phyloP scores from a whole-genome alignment of 2,329 filamentous ascomycete species.

The Xylaria sp. region DNA sequence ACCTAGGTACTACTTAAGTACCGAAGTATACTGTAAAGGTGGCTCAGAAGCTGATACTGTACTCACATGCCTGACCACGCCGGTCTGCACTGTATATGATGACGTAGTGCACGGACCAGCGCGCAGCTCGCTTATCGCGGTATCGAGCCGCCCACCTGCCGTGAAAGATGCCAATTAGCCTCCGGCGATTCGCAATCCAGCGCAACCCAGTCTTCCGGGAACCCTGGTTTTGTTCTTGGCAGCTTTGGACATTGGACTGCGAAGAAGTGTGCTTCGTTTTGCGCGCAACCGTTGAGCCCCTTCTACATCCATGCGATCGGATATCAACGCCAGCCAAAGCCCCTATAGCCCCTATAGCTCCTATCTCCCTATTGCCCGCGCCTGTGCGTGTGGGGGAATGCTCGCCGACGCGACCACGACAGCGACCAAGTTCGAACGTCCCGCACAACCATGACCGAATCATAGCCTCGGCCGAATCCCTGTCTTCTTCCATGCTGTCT shows the following conservation, averaged over 20 bases:
- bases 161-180: slow-evolving; percentile 23
- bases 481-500: slow-evolving; percentile 38
- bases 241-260: slow-evolving; percentile 12
- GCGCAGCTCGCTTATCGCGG: slow-evolving; percentile 17
- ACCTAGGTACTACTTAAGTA: neutral
- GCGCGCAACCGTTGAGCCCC: slow-evolving; percentile 29
- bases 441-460: slow-evolving; percentile 25
- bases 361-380: neutral
- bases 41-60: neutral
- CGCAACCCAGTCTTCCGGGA: slow-evolving; percentile 15
- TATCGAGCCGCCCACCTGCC: slow-evolving; percentile 15
- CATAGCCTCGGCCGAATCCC: slow-evolving; percentile 35
- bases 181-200: slow-evolving; percentile 21
- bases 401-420: slow-evolving; percentile 17
- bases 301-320: neutral
- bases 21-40: neutral
- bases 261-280: slow-evolving; percentile 23
- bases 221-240: slow-evolving; percentile 25
- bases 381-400: slow-evolving; percentile 17
- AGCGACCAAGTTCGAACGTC: slow-evolving; percentile 11
- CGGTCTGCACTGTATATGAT: slow-evolving; percentile 15
- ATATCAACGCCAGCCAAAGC: too few relatives aligned
- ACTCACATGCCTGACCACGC: neutral
- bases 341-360: neutral
- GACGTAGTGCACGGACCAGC: slow-evolving; percentile 29